Evolutionary conservation across 352 stramenopile genomes (phyloP).

Genomic region (Sclerospora graminicola): DNA sequence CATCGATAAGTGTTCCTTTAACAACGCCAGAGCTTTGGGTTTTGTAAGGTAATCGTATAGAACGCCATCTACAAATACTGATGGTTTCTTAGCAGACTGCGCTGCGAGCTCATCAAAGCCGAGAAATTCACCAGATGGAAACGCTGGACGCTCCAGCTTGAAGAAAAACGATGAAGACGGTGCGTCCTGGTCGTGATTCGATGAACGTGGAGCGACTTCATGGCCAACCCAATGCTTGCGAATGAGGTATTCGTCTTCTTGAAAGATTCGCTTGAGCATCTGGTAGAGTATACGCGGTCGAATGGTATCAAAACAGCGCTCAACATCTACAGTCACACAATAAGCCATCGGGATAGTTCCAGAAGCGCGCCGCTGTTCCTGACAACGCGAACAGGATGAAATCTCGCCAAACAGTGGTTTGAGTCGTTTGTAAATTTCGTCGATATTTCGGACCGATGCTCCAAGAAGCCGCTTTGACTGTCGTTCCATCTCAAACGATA

Average conservation of each 20-base stretch:
- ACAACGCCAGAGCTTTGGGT: slow-evolving; percentile 29
- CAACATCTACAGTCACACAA: slow-evolving; percentile 64
- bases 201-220: slow-evolving; percentile 19
- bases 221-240: slow-evolving; percentile 66
- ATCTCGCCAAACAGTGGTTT: slow-evolving; percentile 33
- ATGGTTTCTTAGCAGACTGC: slow-evolving; percentile 30
- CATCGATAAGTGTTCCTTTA: slow-evolving; percentile 53
- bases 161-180: slow-evolving; percentile 25
- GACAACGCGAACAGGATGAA: slow-evolving; percentile 21
- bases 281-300: slow-evolving; percentile 48
- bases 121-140: slow-evolving; percentile 37
- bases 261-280: slow-evolving; percentile 48
- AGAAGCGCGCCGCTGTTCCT: slow-evolving; percentile 5
- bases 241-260: slow-evolving; percentile 67
- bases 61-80: slow-evolving; percentile 64
- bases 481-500: slow-evolving; percentile 56
- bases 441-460: slow-evolving; percentile 47
- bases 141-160: slow-evolving; percentile 51
- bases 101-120: slow-evolving; percentile 40
- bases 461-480: slow-evolving; percentile 39
- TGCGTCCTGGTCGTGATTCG: neutral
- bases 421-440: slow-evolving; percentile 52
- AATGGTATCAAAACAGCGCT: slow-evolving; percentile 78
- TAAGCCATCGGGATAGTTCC: slow-evolving; percentile 22
- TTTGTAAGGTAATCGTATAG: slow-evolving; percentile 64